Base-by-base conservation (phyloP, 306 rosid genomes). In the Cicer cuneatum region DNA sequence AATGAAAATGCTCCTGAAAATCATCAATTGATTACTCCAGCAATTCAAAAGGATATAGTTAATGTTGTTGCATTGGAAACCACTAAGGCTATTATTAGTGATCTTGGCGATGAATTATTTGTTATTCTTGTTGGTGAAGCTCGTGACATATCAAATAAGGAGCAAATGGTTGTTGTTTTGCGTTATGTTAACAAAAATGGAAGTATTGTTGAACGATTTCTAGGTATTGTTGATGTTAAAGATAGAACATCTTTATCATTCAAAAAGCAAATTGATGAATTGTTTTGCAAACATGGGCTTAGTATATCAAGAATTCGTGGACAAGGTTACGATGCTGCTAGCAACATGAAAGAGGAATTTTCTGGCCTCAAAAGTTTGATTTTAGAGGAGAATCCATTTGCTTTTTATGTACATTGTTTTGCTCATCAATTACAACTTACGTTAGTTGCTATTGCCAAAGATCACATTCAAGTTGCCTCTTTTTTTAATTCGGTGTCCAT, bases 181-280 rank as follows among this genome's bases (percentile, higher is more conserved):
- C 57, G 40, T 49, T 37, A 51, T 14, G 19, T 52, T 53, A 18
- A 54, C n/a, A 39, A 51, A 37, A 69, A 18, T 2, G 41, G 53
- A 18, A 71, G 21, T 39, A 40, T 16, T 16, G 69, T 63, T 40
- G 69, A 63, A 7, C 48, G 15, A 10, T 63, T 63, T 15, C 29
- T 63, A 39, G 21, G 70, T 10, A 73, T 73, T 51, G 18, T 72
- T 72, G 24, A 72, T 29, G 77, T 72, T 5, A 58, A 59, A 59
- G 33, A 59, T 14, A 45, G 45, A 15, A 61, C 61, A 15, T 6
- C 61, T 73, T 61, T 48, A 47, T 60, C 69, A 33, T 45, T 73
- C 37, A 73, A 60, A 73, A 29, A 33, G 60, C 6, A 53, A 46
- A 60, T 73, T 73, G 69, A 73, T 46, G 57, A 42, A n/a, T 29